Base-by-base conservation (phyloP, 345 rosid species). In the Trapa bicornis region DNA sequence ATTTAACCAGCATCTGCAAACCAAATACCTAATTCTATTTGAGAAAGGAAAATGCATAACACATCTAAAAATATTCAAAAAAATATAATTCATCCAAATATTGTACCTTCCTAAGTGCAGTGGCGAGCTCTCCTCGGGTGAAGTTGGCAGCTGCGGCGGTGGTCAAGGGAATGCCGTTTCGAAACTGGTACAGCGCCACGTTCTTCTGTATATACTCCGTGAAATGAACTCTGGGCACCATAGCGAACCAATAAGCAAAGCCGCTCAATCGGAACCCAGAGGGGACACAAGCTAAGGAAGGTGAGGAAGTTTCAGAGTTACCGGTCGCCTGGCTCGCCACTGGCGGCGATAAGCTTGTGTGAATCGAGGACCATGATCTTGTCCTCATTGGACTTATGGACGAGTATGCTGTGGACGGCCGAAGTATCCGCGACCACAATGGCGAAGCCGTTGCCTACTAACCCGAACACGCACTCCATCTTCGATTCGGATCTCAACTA, bases 261-360 rank as follows among this genome's bases (percentile, higher is more conserved):
- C 1, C 4, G 42, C 57, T 32, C 45, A 2, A 57, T 9, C 6
- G 15, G 22, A 1, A 47, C 32, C 41, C 3, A 57, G 54, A 54
- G 13, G 29, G 14, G 29, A 32, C 12, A 6, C 52, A n/a, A 54
- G 22, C 14, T 16, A 41, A 13, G 6, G n/a, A 6, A 3, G 45
- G 9, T 2, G 62, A 6, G 35, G 3, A 12, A 8, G 60, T 33
- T 67, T 39, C 17, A 4, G 22, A 4, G 68, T 72, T 68, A 91
- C 97, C 97, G 78, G 76, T 93, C 98, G 58, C 98, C 97, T 45
- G 99, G 78, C 83, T 91, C 97, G 35, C 99, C 99, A 68, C 97
- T 91, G 37, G 97, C 97, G 67, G 97, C 99, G 75, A 87, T 65
- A 72, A 94, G 96, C 82, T 91, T 94, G 82, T 91, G 96, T 52